Evolutionary conservation across 2,329 filamentous ascomycete genomes (phyloP).

Genomic region (Aspergillus neotritici): DNA sequence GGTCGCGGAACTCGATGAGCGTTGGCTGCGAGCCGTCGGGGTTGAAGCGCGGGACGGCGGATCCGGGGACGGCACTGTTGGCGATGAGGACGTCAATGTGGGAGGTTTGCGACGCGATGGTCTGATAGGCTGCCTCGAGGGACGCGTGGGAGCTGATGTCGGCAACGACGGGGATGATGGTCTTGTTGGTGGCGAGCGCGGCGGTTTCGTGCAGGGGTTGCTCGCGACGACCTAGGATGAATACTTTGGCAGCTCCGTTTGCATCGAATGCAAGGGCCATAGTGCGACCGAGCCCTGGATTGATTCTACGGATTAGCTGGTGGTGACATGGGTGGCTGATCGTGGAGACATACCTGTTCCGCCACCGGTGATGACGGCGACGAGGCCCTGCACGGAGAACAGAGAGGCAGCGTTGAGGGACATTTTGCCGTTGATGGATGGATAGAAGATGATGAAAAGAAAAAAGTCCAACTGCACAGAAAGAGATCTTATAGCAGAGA

Average conservation of each 20-base stretch:
- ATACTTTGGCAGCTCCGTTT: slow-evolving; percentile 50
- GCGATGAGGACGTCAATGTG: slow-evolving; percentile 50
- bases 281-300: slow-evolving; percentile 38
- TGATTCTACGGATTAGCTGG: background rate
- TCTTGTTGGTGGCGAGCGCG: slow-evolving; percentile 28
- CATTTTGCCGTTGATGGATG: background rate
- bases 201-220: slow-evolving; percentile 43
- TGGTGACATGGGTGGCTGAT: background rate
- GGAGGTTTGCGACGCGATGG: slow-evolving; percentile 37
- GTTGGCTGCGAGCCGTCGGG: slow-evolving; percentile 16
- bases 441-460: background rate
- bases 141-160: slow-evolving; percentile 44
- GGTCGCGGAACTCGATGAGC: slow-evolving; percentile 38
- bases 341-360: slow-evolving; percentile 33
- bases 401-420: slow-evolving; percentile 16
- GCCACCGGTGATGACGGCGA: slow-evolving; percentile 47
- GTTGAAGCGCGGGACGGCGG: slow-evolving; percentile 18
- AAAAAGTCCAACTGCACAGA: too few relatives aligned
- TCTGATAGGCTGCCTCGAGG: slow-evolving; percentile 34
- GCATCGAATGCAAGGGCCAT: slow-evolving; percentile 41
- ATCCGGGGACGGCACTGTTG: slow-evolving; percentile 44
- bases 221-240: slow-evolving; percentile 48
- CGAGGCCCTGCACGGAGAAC: slow-evolving; percentile 44
- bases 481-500: too few relatives aligned
- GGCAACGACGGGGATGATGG: slow-evolving; percentile 42